Base-by-base conservation (phyloP, 2,329 filamentous ascomycete species). In the Colletotrichum sp. region DNA sequence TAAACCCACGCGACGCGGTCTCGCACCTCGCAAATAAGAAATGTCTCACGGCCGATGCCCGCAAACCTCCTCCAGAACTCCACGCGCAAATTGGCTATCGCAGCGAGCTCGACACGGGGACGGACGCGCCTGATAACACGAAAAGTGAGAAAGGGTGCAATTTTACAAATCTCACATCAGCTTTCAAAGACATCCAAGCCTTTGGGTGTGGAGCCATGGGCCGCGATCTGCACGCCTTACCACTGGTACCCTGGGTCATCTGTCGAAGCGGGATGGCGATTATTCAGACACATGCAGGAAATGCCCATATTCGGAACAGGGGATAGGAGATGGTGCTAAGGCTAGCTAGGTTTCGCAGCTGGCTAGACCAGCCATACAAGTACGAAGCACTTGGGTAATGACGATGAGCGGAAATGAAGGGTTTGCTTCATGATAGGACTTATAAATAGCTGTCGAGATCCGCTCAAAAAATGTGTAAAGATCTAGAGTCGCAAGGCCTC, bases 231-330 rank as follows among this genome's bases (percentile, higher is more conserved):
- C 16, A 16, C 15, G 32, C 21, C 61, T 65, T 26, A 43, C 26
- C 61, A 43, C 36, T n/a, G 63, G 24, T 48, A 7, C n/a, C 21
- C 26, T 65, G 43, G 43, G 43, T 52, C 10, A 6, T 12, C 5
- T 5, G 8, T 24, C 21, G 63, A 28, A 30, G 36, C 24, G 21
- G 36, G 36, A 65, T 43, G 67, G 72, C 61, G 72, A 72, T 72
- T 72, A 74, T 74, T 74, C 72, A 74, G 48, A 30, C 21, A 66
- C 72, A 34, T 65, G 72, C 72, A 74, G 67, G 26, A 71, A 7
- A 52, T 52, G 34, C 15, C 34, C 24, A 72, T 48, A 52, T 48
- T 52, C 39, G 13, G 48, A 15, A 30, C 60, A 60, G 72, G 72
- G 72, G 30, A 9, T 36, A 15, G 1, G 16, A 16, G n/a, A 5